Evolutionary conservation across 345 rosid species (phyloP).

Genomic region (Lepidium didymum): DNA sequence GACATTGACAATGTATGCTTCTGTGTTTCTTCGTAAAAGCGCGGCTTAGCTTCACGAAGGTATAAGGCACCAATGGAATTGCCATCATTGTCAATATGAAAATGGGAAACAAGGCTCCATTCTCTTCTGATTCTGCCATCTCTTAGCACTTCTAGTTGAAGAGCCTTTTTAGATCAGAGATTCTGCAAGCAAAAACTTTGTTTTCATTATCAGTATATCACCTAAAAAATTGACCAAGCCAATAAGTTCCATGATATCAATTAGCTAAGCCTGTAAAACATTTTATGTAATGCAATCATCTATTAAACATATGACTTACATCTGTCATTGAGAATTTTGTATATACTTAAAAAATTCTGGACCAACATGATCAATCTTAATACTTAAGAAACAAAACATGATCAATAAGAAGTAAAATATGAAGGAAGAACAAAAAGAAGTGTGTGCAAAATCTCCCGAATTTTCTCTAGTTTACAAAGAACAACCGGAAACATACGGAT

Average conservation of each 20-base stretch:
- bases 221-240: no score
- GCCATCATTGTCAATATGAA: constrained; percentile 91
- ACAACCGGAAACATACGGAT: neutral
- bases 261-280: neutral
- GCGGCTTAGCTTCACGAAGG: constrained; percentile 56
- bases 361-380: neutral
- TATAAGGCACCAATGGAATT: constrained; percentile 80
- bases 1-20: constrained; percentile 70
- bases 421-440: neutral
- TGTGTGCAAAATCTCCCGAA: neutral
- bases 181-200: neutral
- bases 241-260: neutral
- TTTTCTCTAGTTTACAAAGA: neutral
- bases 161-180: neutral
- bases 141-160: constrained; percentile 20
- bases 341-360: neutral
- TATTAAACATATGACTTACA: neutral
- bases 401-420: neutral
- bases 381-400: no score
- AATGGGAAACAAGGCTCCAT: constrained; percentile 70
- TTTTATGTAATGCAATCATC: neutral
- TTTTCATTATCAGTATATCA: neutral
- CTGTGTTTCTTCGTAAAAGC: constrained; percentile 58
- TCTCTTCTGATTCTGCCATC: constrained; percentile 88
- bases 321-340: neutral